Evolutionary conservation across 495 filamentous ascomycete species (phyloP).

Genomic region (Penicillium nucicola): DNA sequence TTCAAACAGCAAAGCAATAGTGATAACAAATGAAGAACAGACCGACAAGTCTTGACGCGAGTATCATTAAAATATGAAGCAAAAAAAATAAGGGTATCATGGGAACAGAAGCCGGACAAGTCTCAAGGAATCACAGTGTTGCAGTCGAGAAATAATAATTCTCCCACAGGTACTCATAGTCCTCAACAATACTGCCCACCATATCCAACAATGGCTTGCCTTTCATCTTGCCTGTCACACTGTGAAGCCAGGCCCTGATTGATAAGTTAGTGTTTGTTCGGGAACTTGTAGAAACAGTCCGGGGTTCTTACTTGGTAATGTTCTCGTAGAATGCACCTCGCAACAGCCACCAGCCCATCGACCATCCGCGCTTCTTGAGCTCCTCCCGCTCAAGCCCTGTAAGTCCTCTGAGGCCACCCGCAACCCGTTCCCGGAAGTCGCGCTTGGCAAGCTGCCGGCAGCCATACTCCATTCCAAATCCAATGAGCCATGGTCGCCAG

Average conservation of each 20-base stretch:
- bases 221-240: constrained; percentile 63
- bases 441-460: constrained; percentile 78
- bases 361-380: constrained; percentile 79
- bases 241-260: constrained; percentile 55
- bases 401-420: constrained; percentile 64
- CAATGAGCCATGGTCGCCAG: constrained; percentile 91
- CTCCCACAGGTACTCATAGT: constrained; percentile 97
- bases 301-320: constrained; percentile 64
- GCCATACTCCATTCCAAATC: constrained; percentile 80
- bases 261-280: constrained; percentile 26
- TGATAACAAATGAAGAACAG: constrained; percentile 11
- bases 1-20: not conserved
- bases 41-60: not conserved
- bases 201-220: constrained; percentile 74
- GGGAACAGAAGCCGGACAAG: constrained; percentile 5
- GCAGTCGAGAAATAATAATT: constrained; percentile 89
- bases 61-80: constrained; percentile 4
- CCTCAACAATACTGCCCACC: constrained; percentile 78
- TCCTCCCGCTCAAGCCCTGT: constrained; percentile 88
- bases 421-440: constrained; percentile 62
- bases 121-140: constrained; percentile 47
- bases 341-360: constrained; percentile 91
- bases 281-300: not conserved
- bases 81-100: constrained; percentile 24
- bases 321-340: constrained; percentile 95